phyloP scores from a whole-genome alignment of 2,329 filamentous ascomycete species.

The Pestalotiopsis sp. region DNA sequence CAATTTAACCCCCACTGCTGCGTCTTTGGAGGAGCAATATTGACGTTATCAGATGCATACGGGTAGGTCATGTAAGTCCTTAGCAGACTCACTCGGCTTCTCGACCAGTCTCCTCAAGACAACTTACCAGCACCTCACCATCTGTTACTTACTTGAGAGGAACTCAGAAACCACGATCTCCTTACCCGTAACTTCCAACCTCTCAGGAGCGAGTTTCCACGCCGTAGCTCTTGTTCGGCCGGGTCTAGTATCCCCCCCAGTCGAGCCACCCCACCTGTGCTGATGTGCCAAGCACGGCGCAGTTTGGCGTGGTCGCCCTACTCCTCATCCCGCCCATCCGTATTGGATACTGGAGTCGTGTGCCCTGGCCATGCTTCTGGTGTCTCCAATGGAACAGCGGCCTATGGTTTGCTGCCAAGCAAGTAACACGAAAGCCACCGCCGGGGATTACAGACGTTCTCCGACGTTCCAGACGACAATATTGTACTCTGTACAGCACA shows the following conservation, averaged over 20 bases:
- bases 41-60: background rate
- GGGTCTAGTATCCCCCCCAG: background rate
- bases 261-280: background rate
- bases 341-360: background rate
- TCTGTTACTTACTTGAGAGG: background rate
- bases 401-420: background rate
- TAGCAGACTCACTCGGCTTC: background rate
- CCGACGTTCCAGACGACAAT: background rate
- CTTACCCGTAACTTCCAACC: background rate
- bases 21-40: background rate
- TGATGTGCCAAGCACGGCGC: conserved; percentile 5
- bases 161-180: background rate
- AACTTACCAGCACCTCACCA: background rate
- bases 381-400: background rate
- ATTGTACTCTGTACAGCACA: background rate
- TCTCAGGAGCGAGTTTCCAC: background rate
- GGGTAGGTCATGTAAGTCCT: background rate
- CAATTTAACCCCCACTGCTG: background rate
- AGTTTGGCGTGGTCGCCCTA: background rate
- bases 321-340: background rate
- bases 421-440: conserved; percentile 4
- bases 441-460: background rate
- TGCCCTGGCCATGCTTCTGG: background rate
- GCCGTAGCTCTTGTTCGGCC: background rate
- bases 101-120: background rate